phyloP scores from a whole-genome alignment of 331 rosid genomes.

The Quercus tomentella region DNA sequence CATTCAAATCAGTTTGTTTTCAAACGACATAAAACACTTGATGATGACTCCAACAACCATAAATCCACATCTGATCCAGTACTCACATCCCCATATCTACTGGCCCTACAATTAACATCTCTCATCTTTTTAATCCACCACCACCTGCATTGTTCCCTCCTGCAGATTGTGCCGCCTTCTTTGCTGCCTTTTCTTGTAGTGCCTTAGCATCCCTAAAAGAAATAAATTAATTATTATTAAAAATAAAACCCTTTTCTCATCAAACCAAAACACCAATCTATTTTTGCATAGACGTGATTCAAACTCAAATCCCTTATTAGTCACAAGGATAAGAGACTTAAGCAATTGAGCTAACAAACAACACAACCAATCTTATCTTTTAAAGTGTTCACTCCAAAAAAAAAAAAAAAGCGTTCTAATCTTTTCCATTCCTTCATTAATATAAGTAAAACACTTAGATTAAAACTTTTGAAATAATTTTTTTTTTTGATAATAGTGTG shows the following conservation, averaged over 20 bases:
- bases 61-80: conserved; percentile 14
- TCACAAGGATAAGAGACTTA: no score
- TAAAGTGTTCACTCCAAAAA: no score
- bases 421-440: no score
- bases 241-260: neutral
- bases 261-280: no score
- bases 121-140: conserved; percentile 49
- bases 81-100: conserved; percentile 9
- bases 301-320: no score
- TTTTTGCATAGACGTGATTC: no score
- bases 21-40: conserved; percentile 8
- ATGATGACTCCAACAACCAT: conserved; percentile 12
- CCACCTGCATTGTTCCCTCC: conserved; percentile 44
- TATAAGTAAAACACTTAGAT: no score
- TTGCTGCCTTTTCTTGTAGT: conserved; percentile 62
- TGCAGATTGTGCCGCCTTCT: conserved; percentile 48
- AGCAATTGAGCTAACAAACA: no score
- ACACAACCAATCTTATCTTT: no score
- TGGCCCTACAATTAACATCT: conserved; percentile 2
- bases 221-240: neutral
- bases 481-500: no score
- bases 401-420: no score
- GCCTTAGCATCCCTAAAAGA: conserved; percentile 67
- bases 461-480: no score
- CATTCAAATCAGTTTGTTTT: conserved; percentile 5